Conservation (phyloP, 306 rosid genomes). For the Casuarina equisetifolia region DNA sequence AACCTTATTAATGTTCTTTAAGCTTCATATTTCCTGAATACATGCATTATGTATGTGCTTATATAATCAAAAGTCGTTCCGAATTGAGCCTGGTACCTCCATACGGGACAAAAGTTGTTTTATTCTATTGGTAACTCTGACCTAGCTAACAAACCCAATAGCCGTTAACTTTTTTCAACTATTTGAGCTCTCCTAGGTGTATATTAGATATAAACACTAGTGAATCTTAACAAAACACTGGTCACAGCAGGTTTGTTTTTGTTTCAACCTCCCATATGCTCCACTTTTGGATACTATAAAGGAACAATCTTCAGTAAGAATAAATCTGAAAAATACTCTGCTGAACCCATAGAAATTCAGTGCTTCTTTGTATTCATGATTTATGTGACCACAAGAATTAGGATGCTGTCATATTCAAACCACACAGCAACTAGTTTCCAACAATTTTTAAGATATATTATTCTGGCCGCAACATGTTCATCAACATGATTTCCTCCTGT, state of each 20-base stretch:
- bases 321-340: background rate
- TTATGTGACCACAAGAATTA: background rate
- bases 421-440: background rate
- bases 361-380: background rate
- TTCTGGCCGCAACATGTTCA: background rate
- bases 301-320: background rate
- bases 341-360: background rate
- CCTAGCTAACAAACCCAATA: background rate
- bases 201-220: background rate
- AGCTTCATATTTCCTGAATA: background rate
- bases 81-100: background rate
- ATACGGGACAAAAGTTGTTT: background rate
- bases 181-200: background rate
- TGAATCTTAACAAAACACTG: background rate
- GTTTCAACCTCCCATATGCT: background rate
- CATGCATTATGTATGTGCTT: background rate
- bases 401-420: background rate
- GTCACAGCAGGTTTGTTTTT: background rate
- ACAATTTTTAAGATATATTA: background rate
- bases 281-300: background rate
- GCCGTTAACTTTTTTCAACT: background rate
- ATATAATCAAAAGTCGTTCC: background rate
- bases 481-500: conserved; percentile 20
- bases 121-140: background rate
- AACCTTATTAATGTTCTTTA: background rate